Conservation (phyloP, 2,329 filamentous ascomycete genomes). For the Trichoderma asperellum region DNA sequence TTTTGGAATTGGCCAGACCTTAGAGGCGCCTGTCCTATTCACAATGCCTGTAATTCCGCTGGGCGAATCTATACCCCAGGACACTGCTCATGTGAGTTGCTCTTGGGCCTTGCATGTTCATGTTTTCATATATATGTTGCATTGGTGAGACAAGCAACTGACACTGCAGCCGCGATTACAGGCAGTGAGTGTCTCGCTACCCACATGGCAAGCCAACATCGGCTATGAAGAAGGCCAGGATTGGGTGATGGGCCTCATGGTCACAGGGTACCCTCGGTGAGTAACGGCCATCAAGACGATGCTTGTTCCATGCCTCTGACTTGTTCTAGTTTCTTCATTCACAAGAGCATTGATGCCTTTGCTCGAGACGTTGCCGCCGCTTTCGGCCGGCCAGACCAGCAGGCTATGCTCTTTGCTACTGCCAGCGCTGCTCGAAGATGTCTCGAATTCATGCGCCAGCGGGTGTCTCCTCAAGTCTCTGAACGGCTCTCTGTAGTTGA, state of each 20-base stretch:
- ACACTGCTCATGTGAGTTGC: conserved; percentile 74
- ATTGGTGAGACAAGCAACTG: neutral
- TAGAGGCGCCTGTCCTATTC: neutral
- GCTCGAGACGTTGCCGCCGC: conserved; percentile 67
- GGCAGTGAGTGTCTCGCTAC: conserved; percentile 95
- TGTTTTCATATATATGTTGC: neutral
- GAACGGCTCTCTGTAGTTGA: conserved; percentile 61
- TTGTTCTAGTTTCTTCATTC: conserved; percentile 78
- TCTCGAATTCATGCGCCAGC: conserved; percentile 68
- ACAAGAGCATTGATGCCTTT: conserved; percentile 78
- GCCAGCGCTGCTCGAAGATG: conserved; percentile 71
- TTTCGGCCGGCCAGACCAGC: conserved; percentile 64
- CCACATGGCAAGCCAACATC: conserved; percentile 88
- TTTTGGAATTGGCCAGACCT: neutral
- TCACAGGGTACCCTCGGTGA: conserved; percentile 86
- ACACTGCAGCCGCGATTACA: conserved; percentile 43
- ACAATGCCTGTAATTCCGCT: conserved; percentile 57
- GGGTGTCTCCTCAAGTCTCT: conserved; percentile 56
- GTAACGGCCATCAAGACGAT: conserved; percentile 19
- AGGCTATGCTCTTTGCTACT: conserved; percentile 84
- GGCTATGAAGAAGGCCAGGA: conserved; percentile 91
- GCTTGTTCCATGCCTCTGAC: neutral
- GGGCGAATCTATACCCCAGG: conserved; percentile 74
- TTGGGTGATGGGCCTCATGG: conserved; percentile 85
- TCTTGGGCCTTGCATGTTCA: neutral